Base-by-base conservation (phyloP, 2,329 filamentous ascomycete species). In the Orbilia javanica region DNA sequence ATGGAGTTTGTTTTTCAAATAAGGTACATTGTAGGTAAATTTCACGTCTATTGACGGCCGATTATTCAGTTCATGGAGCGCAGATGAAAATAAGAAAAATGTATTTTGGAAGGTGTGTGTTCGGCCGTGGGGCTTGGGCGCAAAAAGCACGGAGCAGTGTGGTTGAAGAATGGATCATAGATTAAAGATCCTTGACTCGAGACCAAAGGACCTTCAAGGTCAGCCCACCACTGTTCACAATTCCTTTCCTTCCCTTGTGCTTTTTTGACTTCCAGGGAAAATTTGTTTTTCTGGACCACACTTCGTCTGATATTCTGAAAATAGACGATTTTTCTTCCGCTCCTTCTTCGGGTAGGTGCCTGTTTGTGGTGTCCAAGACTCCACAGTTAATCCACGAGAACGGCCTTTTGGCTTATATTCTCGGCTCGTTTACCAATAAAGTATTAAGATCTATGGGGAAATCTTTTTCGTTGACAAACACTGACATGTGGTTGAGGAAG, bases 251-350 rank as follows among this genome's bases (percentile, higher is more conserved):
- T 20, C 46, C 27, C 48, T 70, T 42, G 64, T 55, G 52, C 29
- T 55, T 67, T 66, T 67, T 67, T 52, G 46, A 39, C 48, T 53
- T 34, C 52, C 20, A 31, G 42, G 46, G 46, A 53, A 27, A n/a
- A 42, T 77, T 77, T 70, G 52, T 65, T 57, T 76, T 65, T 60
- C 39, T 60, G 48, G 42, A 13, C 73, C 73, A 77, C 66, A 77
- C 73, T 71, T 77, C 73, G 66, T 77, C 73, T 70, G 73, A 77
- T 77, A 77, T 77, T 71, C 73, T 77, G 66, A 77, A 77, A 77
- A 77, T 77, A 77, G 66, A 77, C 73, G 72, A 70, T 66, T 75
- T 71, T 60, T 77, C 48, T 71, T 77, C 73, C 73, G 73, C 70
- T 63, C 66, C 73, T 77, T 77, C 60, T 71, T 77, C 73, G 73